These are phyloP conservation scores for Colletotrichum horii DNA, from an alignment of 2,329 filamentous ascomycete genomes.

Conservation along the genomic window DNA sequence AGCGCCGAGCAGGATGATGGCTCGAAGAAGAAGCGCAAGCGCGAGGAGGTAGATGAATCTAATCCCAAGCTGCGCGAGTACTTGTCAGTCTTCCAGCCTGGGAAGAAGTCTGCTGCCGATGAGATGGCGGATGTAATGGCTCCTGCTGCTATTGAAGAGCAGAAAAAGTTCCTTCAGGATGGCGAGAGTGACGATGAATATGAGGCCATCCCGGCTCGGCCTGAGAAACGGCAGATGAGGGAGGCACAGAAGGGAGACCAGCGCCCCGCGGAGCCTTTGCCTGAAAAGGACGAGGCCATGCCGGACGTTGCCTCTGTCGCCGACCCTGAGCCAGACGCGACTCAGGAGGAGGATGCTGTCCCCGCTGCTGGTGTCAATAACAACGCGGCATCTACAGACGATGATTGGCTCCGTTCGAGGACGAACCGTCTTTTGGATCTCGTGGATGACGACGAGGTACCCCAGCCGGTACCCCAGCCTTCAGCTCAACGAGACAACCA, in stretches of 20 bases:
- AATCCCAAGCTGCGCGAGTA: slow-evolving; percentile 89
- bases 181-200: slow-evolving; percentile 78
- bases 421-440: slow-evolving; percentile 88
- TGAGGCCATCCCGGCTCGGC: slow-evolving; percentile 65
- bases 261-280: slow-evolving; percentile 10
- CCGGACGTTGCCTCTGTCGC: background rate
- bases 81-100: slow-evolving; percentile 78
- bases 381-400: slow-evolving; percentile 64
- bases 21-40: slow-evolving; percentile 70
- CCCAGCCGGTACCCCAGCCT: slow-evolving; percentile 27
- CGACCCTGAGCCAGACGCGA: background rate
- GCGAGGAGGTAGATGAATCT: slow-evolving; percentile 60
- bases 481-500: slow-evolving; percentile 24
- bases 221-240: slow-evolving; percentile 45
- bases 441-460: slow-evolving; percentile 72
- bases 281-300: slow-evolving; percentile 15
- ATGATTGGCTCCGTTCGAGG: slow-evolving; percentile 89
- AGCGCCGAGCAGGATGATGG: slow-evolving; percentile 25
- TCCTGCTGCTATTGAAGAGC: slow-evolving; percentile 13
- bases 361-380: background rate
- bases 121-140: slow-evolving; percentile 17
- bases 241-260: slow-evolving; percentile 17
- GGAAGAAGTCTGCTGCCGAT: slow-evolving; percentile 41
- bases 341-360: slow-evolving; percentile 6
- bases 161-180: slow-evolving; percentile 44